These are phyloP conservation scores for Aureobasidium sp. DNA, from an alignment of 2,329 filamentous ascomycete genomes.

Conservation along the genomic window DNA sequence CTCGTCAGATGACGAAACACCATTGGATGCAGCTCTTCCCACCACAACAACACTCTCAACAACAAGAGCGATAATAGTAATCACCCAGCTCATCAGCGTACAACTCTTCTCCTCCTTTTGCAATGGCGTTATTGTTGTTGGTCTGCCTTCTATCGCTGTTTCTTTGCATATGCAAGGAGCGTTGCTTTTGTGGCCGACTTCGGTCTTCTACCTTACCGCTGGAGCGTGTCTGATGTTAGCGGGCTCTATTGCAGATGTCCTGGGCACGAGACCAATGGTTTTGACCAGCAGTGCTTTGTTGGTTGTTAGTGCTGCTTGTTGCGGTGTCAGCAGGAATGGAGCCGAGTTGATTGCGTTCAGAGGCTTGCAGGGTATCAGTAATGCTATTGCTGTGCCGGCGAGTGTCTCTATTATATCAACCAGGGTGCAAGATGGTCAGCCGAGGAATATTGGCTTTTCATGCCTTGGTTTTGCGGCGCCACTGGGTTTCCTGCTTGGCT, in stretches of 20 bases:
- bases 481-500: conserved; percentile 45
- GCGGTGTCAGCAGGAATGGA: conserved; percentile 33
- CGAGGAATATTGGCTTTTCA: conserved; percentile 46
- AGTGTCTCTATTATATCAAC: conserved; percentile 45
- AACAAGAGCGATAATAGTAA: conserved; percentile 18
- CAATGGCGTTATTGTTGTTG: conserved; percentile 21
- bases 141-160: conserved; percentile 18
- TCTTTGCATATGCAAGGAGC: neutral
- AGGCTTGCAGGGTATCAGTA: conserved; percentile 14
- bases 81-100: conserved; percentile 19
- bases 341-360: conserved; percentile 18
- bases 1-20: neutral
- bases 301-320: conserved; percentile 30
- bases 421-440: conserved; percentile 39
- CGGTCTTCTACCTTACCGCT: conserved; percentile 37
- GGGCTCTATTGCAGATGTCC: conserved; percentile 44
- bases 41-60: conserved; percentile 7
- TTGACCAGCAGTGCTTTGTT: conserved; percentile 39
- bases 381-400: conserved; percentile 15
- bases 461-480: conserved; percentile 44
- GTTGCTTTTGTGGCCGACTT: conserved; percentile 24
- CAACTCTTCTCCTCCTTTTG: conserved; percentile 20
- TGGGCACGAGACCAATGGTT: conserved; percentile 42
- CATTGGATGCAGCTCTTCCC: neutral
- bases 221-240: conserved; percentile 44